Conservation (phyloP, 768 basidiomycete species). For the Termitomyces sp. region DNA sequence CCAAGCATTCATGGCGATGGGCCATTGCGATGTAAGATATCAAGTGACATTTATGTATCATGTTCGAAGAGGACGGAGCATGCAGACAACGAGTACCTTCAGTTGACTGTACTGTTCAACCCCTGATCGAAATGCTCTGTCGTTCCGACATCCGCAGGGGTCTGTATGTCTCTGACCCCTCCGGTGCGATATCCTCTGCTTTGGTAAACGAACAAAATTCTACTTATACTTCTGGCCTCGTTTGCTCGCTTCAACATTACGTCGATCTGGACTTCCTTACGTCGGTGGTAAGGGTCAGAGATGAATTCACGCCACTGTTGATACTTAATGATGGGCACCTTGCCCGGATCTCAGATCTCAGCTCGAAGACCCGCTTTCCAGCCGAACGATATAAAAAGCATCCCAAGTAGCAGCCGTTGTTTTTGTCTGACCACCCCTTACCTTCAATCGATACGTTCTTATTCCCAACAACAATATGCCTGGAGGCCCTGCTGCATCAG, state of each 20-base stretch:
- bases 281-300: background rate
- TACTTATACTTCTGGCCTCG: background rate
- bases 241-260: background rate
- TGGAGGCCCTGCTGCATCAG: conserved; percentile 31
- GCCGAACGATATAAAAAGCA: conserved; percentile 7
- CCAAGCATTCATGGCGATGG: background rate
- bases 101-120: background rate
- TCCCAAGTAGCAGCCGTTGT: background rate
- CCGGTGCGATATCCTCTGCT: background rate
- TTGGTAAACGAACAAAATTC: background rate
- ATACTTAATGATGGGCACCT: background rate
- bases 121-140: background rate
- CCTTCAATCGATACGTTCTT: background rate
- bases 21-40: background rate
- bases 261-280: background rate
- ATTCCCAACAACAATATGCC: conserved; percentile 13
- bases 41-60: background rate
- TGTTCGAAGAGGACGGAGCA: background rate
- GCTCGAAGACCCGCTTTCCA: background rate
- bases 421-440: background rate
- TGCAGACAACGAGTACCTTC: background rate
- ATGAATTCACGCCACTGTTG: background rate
- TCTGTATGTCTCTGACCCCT: background rate
- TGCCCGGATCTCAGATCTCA: background rate
- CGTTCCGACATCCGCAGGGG: background rate